phyloP scores from a whole-genome alignment of 306 rosid species.

The Cucurbita maxima region DNA sequence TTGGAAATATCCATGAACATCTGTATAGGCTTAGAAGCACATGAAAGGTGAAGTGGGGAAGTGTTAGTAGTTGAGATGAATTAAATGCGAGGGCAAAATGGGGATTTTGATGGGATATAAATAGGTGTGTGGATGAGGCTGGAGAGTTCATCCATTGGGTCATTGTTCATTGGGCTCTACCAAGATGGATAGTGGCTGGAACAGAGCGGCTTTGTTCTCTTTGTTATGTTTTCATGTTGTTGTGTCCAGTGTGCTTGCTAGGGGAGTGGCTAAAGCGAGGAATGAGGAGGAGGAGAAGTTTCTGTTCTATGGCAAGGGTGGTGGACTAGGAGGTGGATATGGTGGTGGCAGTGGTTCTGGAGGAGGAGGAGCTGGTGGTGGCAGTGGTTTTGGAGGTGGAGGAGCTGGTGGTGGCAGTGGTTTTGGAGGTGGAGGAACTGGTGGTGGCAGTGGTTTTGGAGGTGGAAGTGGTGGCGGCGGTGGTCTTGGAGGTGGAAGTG shows the following conservation, averaged over 20 bases:
- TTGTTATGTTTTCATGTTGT: slow-evolving; percentile 35
- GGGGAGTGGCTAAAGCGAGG: slow-evolving; percentile 26
- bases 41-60: not conserved
- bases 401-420: not conserved
- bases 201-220: slow-evolving; percentile 20
- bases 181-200: slow-evolving; percentile 19
- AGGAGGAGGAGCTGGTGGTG: slow-evolving; percentile 5
- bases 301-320: slow-evolving; percentile 7
- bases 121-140: not conserved
- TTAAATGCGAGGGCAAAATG: slow-evolving; percentile 13
- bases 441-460: slow-evolving; percentile 6
- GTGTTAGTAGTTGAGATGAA: slow-evolving; percentile 43
- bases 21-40: too few species aligned
- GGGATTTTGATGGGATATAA: not conserved
- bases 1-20: too few species aligned
- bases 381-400: slow-evolving; percentile 7
- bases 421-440: slow-evolving; percentile 3
- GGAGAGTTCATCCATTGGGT: not conserved
- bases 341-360: slow-evolving; percentile 13
- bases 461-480: slow-evolving; percentile 11
- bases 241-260: slow-evolving; percentile 44
- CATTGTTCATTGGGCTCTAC: not conserved
- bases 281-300: slow-evolving; percentile 25
- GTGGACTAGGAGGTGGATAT: not conserved
- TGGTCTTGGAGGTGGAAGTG: slow-evolving; percentile 13